phyloP scores from a whole-genome alignment of 1,139 yeast genomes.

The Suhomyces yuchorum region DNA sequence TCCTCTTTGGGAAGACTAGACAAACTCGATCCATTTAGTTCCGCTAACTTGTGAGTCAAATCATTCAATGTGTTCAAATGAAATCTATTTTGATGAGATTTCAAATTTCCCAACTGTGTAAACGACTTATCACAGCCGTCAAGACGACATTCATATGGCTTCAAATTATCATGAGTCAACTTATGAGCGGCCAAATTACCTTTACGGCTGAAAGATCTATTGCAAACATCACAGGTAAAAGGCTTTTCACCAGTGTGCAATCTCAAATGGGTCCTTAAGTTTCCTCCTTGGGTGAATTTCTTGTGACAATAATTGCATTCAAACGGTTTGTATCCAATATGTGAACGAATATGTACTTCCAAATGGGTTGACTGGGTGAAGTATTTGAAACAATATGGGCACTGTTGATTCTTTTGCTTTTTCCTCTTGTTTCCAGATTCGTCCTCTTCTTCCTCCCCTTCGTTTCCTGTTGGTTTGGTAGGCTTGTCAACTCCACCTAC shows the following conservation, averaged over 20 bases:
- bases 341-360: conserved; percentile 78
- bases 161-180: conserved; percentile 75
- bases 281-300: conserved; percentile 89
- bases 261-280: conserved; percentile 81
- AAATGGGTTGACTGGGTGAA: conserved; percentile 78
- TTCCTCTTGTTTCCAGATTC: conserved; percentile 30
- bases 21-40: conserved; percentile 48
- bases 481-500: conserved; percentile 86
- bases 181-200: conserved; percentile 88
- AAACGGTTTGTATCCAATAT: conserved; percentile 77
- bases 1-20: conserved; percentile 61
- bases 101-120: conserved; percentile 89
- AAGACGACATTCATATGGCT: conserved; percentile 78
- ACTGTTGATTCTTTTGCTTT: conserved; percentile 59
- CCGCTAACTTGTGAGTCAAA: conserved; percentile 66
- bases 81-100: conserved; percentile 90
- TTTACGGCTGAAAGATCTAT: conserved; percentile 76
- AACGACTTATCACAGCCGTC: conserved; percentile 84
- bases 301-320: conserved; percentile 79
- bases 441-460: conserved; percentile 23
- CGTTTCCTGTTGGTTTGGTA: conserved; percentile 25
- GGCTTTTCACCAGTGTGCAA: conserved; percentile 94
- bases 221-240: conserved; percentile 72
- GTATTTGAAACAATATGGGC: conserved; percentile 67
- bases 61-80: conserved; percentile 70